Evolutionary conservation across 208 protist genomes (phyloP).

Genomic region (Trichomonas gallinae): DNA sequence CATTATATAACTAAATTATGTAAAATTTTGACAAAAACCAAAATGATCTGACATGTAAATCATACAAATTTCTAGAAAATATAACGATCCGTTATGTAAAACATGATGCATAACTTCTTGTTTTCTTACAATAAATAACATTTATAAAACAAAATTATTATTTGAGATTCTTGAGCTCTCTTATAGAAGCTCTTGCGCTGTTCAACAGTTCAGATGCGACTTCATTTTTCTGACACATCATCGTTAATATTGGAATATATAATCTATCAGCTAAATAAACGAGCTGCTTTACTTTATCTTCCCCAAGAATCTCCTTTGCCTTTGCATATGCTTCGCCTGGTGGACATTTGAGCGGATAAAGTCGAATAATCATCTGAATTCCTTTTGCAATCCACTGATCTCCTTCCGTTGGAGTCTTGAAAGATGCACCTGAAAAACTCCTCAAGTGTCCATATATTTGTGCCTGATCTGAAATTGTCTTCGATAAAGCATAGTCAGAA

Average conservation of each 20-base stretch:
- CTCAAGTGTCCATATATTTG: background rate
- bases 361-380: background rate
- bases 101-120: too few species aligned
- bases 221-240: background rate
- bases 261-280: background rate
- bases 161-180: background rate
- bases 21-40: too few species aligned
- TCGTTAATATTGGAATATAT: background rate
- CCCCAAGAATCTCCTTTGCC: background rate
- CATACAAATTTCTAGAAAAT: too few species aligned
- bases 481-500: background rate
- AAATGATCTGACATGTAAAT: too few species aligned
- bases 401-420: background rate
- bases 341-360: background rate
- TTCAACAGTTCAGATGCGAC: background rate
- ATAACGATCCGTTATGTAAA: too few species aligned
- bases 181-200: background rate
- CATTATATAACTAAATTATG: too few species aligned
- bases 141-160: background rate
- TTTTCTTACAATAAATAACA: too few species aligned
- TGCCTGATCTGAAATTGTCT: background rate
- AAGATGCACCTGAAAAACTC: background rate
- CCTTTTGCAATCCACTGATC: background rate
- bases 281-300: background rate
- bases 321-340: background rate